Evolutionary conservation across 2,329 filamentous ascomycete genomes (phyloP), one percentile per base, ranked within the genome.

Genomic region (Colletotrichum gigasporum): DNA sequence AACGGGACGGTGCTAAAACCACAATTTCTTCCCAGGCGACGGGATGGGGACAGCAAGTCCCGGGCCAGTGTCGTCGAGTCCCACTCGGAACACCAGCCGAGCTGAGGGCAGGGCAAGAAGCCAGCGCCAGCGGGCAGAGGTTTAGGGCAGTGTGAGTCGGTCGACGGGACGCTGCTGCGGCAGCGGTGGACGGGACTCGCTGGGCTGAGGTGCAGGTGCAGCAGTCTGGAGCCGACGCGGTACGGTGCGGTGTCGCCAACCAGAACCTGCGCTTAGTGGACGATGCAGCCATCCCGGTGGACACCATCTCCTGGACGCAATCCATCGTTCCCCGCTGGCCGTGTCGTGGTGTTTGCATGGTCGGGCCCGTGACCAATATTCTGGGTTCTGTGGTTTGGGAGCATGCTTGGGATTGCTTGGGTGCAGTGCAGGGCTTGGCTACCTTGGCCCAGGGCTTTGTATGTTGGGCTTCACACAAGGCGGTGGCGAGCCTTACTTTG

Each of bases 11-110:
- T 55, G 28, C 42, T 41, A 57, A 63, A 63, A 30, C 30, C 54
- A 52, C 51, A 28, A 37, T 26, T 48, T 52, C 45, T 22, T 28
- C 37, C 34, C 35, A 58, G 37, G 7, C 16, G 45, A 45, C 42
- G 52, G 59, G 37, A 34, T 39, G 39, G 42, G 37, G 45, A 44
- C 54, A 42, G 24, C 37, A 53, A 61, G 39, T 59, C 53, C 45
- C 35, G 53, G 45, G 28, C 32, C 41, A 56, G 26, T 18, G 26
- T 42, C 26, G 26, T 42, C 37, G 48, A 32, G 41, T 60, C 34
- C 56, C 56, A 48, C 47, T 28, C 61, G 61, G 48, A 61, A 55
- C 26, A n/a, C 48, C 56, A 64, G 48, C 61, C 61, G 61, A 61
- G 48, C 61, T 56, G 56, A 64, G 34, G n/a, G 37, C 47, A 53